A percentile compares a stretch with the other conserved stretches of the same genome.
Evolutionary conservation across 2,329 filamentous ascomycete species (phyloP).

Genomic region (Setomelanomma holmii): DNA sequence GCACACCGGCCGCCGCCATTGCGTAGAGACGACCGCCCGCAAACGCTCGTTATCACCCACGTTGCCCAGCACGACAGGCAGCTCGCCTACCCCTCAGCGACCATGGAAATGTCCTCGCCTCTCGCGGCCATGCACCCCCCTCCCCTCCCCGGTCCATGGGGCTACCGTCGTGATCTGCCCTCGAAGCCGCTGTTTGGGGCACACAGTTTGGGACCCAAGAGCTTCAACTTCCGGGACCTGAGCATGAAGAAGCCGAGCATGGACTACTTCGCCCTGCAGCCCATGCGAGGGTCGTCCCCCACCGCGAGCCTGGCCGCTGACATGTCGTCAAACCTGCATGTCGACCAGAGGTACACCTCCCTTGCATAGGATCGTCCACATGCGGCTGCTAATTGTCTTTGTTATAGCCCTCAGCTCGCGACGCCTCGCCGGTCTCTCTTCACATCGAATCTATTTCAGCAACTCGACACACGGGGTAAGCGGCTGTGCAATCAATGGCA

Average conservation of each 20-base stretch:
- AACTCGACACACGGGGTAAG: constrained; percentile 67
- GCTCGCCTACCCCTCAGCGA: constrained; percentile 12
- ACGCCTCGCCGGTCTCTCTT: constrained; percentile 87
- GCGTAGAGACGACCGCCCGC: constrained; percentile 23
- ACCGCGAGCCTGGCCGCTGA: constrained; percentile 91
- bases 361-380: constrained; percentile 32
- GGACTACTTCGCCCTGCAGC: constrained; percentile 85
- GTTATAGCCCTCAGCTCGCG: constrained; percentile 75
- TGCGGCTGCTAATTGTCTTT: constrained; percentile 49
- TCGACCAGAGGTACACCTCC: constrained; percentile 81
- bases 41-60: constrained; percentile 31
- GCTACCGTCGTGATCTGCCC: constrained; percentile 62
- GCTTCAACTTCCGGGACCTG: constrained; percentile 78
- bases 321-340: constrained; percentile 94
- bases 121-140: constrained; percentile 88
- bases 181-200: constrained; percentile 62
- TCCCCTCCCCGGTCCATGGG: constrained; percentile 70
- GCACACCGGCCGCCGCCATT: constrained; percentile 21
- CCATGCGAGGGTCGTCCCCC: constrained; percentile 84
- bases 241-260: constrained; percentile 72
- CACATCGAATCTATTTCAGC: constrained; percentile 71
- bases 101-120: constrained; percentile 93
- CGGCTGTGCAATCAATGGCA: constrained; percentile 9
- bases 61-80: constrained; percentile 65
- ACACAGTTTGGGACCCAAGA: constrained; percentile 66